Percentiles rank a stretch among this genome's conserved stretches.
phyloP scores from a whole-genome alignment of 2,329 filamentous ascomycete species.

The Epichloe hybrida region DNA sequence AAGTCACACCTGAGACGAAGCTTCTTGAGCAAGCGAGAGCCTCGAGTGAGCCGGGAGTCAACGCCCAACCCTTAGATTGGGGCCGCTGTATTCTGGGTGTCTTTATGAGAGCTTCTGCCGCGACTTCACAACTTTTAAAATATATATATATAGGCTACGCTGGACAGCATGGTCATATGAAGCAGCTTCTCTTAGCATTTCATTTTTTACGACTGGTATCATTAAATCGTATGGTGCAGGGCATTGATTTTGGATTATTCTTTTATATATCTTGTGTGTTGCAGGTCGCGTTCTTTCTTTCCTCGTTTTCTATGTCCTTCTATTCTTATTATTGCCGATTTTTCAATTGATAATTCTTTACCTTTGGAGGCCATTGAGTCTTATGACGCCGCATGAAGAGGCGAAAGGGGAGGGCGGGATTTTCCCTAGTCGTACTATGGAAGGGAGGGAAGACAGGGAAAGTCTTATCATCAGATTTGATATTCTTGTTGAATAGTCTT shows the following conservation, averaged over 20 bases:
- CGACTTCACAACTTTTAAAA: not conserved
- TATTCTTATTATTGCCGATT: not conserved
- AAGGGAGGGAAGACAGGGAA: not conserved
- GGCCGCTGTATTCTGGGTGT: slow-evolving; percentile 7
- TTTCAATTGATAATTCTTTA: not conserved
- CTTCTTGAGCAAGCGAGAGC: slow-evolving; percentile 41
- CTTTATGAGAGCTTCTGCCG: not conserved
- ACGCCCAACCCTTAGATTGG: slow-evolving; percentile 22
- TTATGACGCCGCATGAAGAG: not conserved
- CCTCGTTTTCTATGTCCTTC: not conserved
- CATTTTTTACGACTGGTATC: not conserved
- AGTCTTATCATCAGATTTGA: not conserved
- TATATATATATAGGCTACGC: not conserved
- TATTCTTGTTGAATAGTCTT: slow-evolving; percentile 6
- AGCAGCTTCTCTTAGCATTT: slow-evolving; percentile 1
- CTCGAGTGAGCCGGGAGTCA: slow-evolving; percentile 29
- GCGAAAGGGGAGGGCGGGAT: not conserved
- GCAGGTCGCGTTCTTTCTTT: not conserved
- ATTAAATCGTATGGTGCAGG: not conserved
- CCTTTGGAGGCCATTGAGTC: not conserved
- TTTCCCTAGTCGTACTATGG: not conserved
- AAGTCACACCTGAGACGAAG: slow-evolving; percentile 35
- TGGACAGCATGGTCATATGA: not conserved
- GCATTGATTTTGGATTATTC: not conserved
- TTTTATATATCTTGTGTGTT: not conserved